phyloP scores from a whole-genome alignment of 106 monocot species.

The Amphibolis antarctica region DNA sequence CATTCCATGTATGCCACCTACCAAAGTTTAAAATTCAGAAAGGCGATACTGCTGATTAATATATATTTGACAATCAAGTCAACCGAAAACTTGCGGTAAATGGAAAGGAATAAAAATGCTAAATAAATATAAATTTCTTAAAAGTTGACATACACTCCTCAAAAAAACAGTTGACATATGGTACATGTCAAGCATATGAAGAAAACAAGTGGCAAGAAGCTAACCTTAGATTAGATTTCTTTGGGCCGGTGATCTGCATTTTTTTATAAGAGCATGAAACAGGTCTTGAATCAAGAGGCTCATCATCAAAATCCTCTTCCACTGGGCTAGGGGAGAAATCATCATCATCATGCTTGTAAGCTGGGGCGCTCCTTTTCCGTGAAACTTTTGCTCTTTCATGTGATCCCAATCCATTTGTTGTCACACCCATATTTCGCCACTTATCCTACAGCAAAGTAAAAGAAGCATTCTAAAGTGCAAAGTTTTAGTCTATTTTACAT shows the following conservation, averaged over 20 bases:
- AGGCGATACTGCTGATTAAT: not conserved
- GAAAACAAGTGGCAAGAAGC: not conserved
- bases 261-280: constrained; percentile 25
- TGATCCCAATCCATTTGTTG: constrained; percentile 39
- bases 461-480: not conserved
- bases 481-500: not conserved
- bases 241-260: constrained; percentile 16
- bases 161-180: too few relatives aligned
- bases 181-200: too few relatives aligned
- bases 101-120: too few relatives aligned
- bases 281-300: constrained; percentile 39
- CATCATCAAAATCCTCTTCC: constrained; percentile 28
- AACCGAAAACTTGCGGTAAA: too few relatives aligned
- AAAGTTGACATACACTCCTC: too few relatives aligned
- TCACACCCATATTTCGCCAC: constrained; percentile 58
- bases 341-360: constrained; percentile 26
- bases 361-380: constrained; percentile 26
- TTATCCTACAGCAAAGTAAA: constrained; percentile 30
- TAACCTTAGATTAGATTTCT: constrained; percentile 39
- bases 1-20: too few relatives aligned
- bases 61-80: too few relatives aligned
- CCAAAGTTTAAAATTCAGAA: not conserved
- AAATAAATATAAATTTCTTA: too few relatives aligned
- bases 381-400: constrained; percentile 34
- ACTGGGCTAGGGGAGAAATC: constrained; percentile 10